Evolutionary conservation across 305 asterid species (phyloP).

Genomic region (Petunia hybrid): DNA sequence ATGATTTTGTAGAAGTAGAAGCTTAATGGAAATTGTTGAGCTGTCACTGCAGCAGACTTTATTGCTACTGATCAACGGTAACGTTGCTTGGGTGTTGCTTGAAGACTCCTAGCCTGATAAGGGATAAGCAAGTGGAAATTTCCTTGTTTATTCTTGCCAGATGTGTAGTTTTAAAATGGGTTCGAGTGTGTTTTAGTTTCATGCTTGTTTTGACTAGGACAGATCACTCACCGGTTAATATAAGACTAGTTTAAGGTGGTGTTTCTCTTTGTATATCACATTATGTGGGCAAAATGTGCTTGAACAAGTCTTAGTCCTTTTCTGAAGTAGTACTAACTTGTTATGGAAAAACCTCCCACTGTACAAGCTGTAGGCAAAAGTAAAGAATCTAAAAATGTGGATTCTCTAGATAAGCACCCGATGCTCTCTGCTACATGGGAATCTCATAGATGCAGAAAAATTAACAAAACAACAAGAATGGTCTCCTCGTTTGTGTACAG

Average conservation of each 20-base stretch:
- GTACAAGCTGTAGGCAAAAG: neutral
- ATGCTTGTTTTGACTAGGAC: neutral
- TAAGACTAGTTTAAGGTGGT: neutral
- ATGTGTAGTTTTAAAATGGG: neutral
- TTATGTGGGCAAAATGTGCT: neutral
- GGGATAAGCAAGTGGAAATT: neutral
- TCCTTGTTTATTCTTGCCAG: slow-evolving; percentile 3
- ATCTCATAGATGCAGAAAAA: neutral
- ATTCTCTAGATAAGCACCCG: neutral
- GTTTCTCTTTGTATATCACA: neutral
- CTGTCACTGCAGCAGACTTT: neutral
- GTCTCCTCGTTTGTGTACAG: neutral
- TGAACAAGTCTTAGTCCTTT: neutral
- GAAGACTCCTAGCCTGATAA: neutral
- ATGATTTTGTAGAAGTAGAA: neutral
- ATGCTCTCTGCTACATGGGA: neutral
- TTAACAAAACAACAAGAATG: neutral
- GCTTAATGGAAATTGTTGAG: neutral
- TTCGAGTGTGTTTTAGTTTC: neutral
- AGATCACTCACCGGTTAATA: neutral
- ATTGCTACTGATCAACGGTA: neutral
- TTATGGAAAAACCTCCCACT: too few relatives aligned
- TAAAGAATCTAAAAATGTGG: neutral
- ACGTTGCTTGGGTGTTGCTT: neutral
- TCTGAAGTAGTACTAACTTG: neutral